Percentiles rank a stretch among this genome's conserved stretches.
Conservation (phyloP, 768 basidiomycete genomes). For the Mycena amicta region DNA sequence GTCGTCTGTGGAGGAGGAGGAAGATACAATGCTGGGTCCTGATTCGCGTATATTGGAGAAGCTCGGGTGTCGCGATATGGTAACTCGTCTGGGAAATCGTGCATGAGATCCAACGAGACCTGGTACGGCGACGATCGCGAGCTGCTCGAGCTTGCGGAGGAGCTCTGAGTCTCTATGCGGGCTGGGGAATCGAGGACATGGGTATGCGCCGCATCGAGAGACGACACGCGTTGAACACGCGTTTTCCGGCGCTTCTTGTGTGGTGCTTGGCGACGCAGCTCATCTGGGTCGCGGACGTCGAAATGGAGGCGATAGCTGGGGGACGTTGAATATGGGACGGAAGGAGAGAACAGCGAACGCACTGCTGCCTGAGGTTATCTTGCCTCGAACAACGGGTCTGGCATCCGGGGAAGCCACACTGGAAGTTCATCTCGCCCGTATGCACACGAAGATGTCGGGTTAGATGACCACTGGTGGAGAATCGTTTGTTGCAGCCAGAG, state of each 20-base stretch:
- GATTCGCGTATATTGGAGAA: not conserved
- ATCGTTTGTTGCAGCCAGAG: not conserved
- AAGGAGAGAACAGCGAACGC: not conserved
- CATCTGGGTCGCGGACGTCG: not conserved
- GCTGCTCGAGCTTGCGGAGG: not conserved
- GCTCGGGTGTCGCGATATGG: not conserved
- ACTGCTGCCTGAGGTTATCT: conserved; percentile 2
- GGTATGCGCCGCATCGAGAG: not conserved
- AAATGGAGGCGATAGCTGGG: conserved; percentile 1
- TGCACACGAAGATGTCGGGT: not conserved
- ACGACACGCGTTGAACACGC: not conserved
- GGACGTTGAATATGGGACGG: not conserved
- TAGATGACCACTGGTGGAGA: not conserved
- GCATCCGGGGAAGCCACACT: not conserved
- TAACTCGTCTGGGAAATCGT: not conserved
- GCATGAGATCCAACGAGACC: not conserved
- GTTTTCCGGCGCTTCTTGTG: conserved; percentile 1
- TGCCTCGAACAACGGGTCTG: not conserved
- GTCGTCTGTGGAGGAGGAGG: not conserved
- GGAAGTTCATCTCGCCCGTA: not conserved
- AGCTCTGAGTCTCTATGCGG: not conserved
- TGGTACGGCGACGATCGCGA: not conserved
- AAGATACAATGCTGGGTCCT: not conserved
- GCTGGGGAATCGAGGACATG: not conserved
- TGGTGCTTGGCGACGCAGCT: not conserved